Evolutionary conservation across 805 yeast genomes (phyloP).

Genomic region (Pichia ethanolica): DNA sequence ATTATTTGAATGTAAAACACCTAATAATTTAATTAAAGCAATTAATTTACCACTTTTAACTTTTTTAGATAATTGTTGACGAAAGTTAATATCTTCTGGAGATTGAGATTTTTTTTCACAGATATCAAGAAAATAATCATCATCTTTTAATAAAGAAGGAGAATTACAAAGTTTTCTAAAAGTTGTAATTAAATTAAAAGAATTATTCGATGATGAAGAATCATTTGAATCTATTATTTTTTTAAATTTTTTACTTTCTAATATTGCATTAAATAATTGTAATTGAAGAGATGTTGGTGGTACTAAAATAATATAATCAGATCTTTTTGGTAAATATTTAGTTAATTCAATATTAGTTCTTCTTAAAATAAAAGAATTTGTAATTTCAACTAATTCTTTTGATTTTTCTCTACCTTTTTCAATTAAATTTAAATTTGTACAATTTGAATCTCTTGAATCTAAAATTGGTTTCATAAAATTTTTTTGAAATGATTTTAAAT

Average conservation of each 20-base stretch:
- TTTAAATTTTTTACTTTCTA: conserved; percentile 31
- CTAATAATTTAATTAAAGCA: conserved; percentile 43
- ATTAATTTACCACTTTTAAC: conserved; percentile 56
- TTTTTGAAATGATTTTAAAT: conserved; percentile 47
- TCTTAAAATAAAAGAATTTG: conserved; percentile 63
- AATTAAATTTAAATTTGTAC: conserved; percentile 41
- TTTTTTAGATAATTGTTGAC: conserved; percentile 26
- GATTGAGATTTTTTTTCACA: conserved; percentile 14
- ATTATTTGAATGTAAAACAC: conserved; percentile 33
- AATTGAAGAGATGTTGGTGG: conserved; percentile 64
- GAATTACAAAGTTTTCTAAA: conserved; percentile 81
- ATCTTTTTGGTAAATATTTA: conserved; percentile 60
- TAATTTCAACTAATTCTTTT: conserved; percentile 52
- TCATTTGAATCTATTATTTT: conserved; percentile 18
- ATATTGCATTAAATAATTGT: conserved; percentile 44
- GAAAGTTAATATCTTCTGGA: conserved; percentile 17
- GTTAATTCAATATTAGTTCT: conserved; percentile 53
- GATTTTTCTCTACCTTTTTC: conserved; percentile 56
- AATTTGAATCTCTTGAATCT: conserved; percentile 58
- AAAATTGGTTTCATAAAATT: conserved; percentile 64
- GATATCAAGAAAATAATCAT: conserved; percentile 34
- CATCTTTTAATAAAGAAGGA: conserved; percentile 53
- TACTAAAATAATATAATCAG: conserved; percentile 71
- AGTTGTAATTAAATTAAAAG: conserved; percentile 58
- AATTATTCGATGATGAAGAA: conserved; percentile 32